Evolutionary conservation across 495 filamentous ascomycete genomes (phyloP).

Genomic region (Daldinia vernicosa): DNA sequence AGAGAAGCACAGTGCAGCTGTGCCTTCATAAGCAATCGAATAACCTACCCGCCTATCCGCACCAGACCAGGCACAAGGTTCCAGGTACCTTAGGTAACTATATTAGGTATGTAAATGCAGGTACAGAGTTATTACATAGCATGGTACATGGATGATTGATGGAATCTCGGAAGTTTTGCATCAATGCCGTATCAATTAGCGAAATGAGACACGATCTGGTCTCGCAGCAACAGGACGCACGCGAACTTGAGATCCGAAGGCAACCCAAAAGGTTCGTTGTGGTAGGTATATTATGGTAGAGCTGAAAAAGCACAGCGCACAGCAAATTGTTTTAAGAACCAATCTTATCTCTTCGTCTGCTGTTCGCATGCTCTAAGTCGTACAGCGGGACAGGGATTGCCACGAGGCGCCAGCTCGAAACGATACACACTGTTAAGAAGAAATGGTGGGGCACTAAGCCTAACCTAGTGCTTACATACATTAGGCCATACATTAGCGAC

Average conservation of each 20-base stretch:
- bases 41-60: constrained; percentile 26
- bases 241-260: constrained; percentile 29
- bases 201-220: constrained; percentile 34
- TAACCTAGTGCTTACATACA: constrained; percentile 27
- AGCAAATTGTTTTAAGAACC: constrained; percentile 9
- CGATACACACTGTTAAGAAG: not conserved
- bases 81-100: not conserved
- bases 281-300: constrained; percentile 23
- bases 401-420: constrained; percentile 28
- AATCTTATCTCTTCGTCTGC: constrained; percentile 25
- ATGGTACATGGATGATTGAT: not conserved
- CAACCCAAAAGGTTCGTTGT: too few relatives aligned
- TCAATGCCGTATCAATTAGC: constrained; percentile 30
- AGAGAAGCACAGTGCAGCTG: constrained; percentile 1
- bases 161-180: constrained; percentile 5
- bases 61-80: not conserved
- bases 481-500: too few relatives aligned
- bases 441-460: not conserved
- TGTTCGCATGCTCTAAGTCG: not conserved
- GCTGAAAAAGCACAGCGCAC: constrained; percentile 29
- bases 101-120: constrained; percentile 12
- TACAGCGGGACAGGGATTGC: constrained; percentile 20
- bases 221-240: constrained; percentile 17
- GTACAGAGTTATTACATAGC: constrained; percentile 10
- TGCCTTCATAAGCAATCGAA: not conserved